Evolutionary conservation across 192 early-diverging fungal species (phyloP).

Genomic region (Fimicolochytrium jonesii): DNA sequence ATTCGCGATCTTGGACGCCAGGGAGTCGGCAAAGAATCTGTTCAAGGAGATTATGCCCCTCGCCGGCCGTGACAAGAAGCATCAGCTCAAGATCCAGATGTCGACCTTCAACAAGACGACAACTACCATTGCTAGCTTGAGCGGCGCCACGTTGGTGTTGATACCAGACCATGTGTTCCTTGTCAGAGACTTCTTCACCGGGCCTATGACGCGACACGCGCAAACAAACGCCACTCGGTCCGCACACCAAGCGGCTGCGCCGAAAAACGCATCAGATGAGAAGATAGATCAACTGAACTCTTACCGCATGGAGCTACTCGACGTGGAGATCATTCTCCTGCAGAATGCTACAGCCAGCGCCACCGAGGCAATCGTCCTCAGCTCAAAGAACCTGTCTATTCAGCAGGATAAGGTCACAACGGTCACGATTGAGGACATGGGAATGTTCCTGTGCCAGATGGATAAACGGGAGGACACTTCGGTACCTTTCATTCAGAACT

Average conservation of each 20-base stretch:
- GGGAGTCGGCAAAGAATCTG: conserved; percentile 67
- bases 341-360: conserved; percentile 62
- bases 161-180: conserved; percentile 84
- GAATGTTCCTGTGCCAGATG: conserved; percentile 90
- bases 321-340: conserved; percentile 82
- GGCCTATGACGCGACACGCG: conserved; percentile 17
- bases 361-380: conserved; percentile 89
- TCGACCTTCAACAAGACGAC: conserved; percentile 35
- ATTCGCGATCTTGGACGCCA: conserved; percentile 74
- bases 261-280: conserved; percentile 6
- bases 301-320: conserved; percentile 72
- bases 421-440: conserved; percentile 72
- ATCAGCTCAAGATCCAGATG: conserved; percentile 57
- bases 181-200: conserved; percentile 65
- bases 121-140: conserved; percentile 67
- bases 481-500: conserved; percentile 85
- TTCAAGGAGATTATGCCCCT: conserved; percentile 82
- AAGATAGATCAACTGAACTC: no score
- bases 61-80: conserved; percentile 44
- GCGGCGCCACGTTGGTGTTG: conserved; percentile 78
- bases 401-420: conserved; percentile 74
- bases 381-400: conserved; percentile 72
- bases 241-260: background rate
- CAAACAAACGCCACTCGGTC: no score
- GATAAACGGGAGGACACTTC: conserved; percentile 73